Conservation (phyloP, 495 filamentous ascomycete species). For the Neurospora sp. region DNA sequence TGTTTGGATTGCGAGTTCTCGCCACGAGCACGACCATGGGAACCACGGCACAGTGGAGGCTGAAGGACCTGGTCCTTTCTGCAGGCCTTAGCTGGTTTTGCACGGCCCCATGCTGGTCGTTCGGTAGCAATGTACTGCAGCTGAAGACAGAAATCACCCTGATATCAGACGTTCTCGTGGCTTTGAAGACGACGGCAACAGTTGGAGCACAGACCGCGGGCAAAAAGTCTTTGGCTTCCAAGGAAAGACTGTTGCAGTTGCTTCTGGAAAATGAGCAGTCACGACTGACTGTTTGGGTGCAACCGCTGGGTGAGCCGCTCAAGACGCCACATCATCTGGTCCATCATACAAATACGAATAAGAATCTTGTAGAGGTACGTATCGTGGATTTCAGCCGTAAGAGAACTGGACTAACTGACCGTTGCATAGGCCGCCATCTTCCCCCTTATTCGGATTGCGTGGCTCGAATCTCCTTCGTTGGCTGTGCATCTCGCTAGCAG, state of each 20-base stretch:
- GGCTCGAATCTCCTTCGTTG: slow-evolving; percentile 70
- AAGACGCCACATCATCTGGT: slow-evolving; percentile 10
- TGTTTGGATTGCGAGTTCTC: slow-evolving; percentile 72
- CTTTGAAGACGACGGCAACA: slow-evolving; percentile 45
- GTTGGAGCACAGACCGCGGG: slow-evolving; percentile 47
- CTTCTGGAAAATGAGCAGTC: slow-evolving; percentile 79
- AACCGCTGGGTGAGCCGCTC: slow-evolving; percentile 59
- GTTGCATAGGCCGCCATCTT: slow-evolving; percentile 38
- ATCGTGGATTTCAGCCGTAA: neutral
- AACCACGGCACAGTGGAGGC: slow-evolving; percentile 50
- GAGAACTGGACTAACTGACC: neutral
- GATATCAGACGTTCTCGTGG: slow-evolving; percentile 61
- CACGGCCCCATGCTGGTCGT: slow-evolving; percentile 79
- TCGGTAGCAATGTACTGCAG: slow-evolving; percentile 86
- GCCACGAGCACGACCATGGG: slow-evolving; percentile 55
- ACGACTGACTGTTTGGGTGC: slow-evolving; percentile 81
- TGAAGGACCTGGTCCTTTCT: slow-evolving; percentile 82
- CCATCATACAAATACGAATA: slow-evolving; percentile 25
- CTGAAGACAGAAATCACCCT: slow-evolving; percentile 84
- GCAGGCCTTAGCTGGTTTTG: slow-evolving; percentile 84
- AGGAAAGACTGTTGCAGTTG: slow-evolving; percentile 67
- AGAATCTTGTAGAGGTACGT: slow-evolving; percentile 41
- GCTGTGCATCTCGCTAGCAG: slow-evolving; percentile 72
- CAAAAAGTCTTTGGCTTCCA: slow-evolving; percentile 56
- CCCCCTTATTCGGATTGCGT: slow-evolving; percentile 66